Evolutionary conservation across 192 early-diverging fungal species (phyloP).

Genomic region (Coemansia sp.): DNA sequence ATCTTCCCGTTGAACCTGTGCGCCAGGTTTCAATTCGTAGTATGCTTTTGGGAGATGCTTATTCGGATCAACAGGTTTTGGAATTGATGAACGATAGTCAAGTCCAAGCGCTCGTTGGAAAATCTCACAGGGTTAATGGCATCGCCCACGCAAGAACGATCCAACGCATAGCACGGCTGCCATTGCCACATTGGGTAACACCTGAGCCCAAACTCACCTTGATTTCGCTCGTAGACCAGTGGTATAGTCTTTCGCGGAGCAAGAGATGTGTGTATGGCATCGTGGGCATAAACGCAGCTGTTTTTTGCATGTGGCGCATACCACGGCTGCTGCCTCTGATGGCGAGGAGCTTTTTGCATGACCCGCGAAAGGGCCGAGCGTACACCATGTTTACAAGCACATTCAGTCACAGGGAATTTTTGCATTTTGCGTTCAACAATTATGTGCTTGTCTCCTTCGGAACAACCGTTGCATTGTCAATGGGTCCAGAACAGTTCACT

Average conservation of each 20-base stretch:
- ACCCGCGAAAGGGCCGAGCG: conserved; percentile 64
- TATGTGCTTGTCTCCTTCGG: conserved; percentile 74
- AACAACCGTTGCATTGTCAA: conserved; percentile 41
- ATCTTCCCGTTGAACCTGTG: background rate
- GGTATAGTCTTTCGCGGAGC: conserved; percentile 29
- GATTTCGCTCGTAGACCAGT: conserved; percentile 24
- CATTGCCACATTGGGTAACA: conserved; percentile 43
- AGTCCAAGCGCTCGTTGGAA: conserved; percentile 31
- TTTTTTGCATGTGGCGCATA: conserved; percentile 77
- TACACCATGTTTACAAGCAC: conserved; percentile 77
- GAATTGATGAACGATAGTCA: conserved; percentile 26
- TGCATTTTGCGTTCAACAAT: conserved; percentile 83
- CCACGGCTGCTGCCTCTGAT: conserved; percentile 67
- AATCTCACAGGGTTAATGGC: conserved; percentile 13
- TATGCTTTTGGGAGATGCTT: background rate
- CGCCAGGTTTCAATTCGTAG: conserved; percentile 1
- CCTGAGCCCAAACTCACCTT: conserved; percentile 33
- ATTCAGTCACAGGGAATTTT: conserved; percentile 72
- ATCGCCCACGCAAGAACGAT: conserved; percentile 26
- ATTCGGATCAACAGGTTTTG: conserved; percentile 11
- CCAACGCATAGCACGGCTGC: conserved; percentile 29
- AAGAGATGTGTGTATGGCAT: conserved; percentile 50
- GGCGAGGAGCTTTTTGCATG: conserved; percentile 73
- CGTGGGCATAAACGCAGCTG: conserved; percentile 69
- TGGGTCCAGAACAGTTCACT: conserved; percentile 69